Conservation (phyloP, 1,139 yeast species). For the Geotrichum carabidarum region DNA sequence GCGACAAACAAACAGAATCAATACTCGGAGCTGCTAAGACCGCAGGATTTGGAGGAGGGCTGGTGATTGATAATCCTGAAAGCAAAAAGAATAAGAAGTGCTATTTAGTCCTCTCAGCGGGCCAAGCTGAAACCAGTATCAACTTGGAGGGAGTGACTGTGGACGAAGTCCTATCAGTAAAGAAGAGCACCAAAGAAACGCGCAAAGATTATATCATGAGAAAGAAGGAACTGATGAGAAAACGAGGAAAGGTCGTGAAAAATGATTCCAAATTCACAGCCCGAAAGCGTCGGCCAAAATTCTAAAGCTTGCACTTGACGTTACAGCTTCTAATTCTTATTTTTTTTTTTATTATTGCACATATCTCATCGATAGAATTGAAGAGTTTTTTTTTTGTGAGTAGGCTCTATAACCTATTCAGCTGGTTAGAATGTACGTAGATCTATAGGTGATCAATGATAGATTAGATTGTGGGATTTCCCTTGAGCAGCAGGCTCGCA, state of each 20-base stretch:
- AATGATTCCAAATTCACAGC: slow-evolving; percentile 89
- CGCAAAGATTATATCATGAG: slow-evolving; percentile 77
- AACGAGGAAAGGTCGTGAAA: slow-evolving; percentile 86
- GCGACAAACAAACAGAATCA: slow-evolving; percentile 74
- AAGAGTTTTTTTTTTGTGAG: not conserved
- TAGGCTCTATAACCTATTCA: no score
- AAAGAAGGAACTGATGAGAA: slow-evolving; percentile 89
- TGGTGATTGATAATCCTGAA: slow-evolving; percentile 90
- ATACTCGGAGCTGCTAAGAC: slow-evolving; percentile 82
- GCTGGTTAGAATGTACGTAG: no score
- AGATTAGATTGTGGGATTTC: no score
- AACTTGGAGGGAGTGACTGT: slow-evolving; percentile 76
- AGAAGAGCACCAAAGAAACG: slow-evolving; percentile 53
- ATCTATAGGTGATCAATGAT: no score
- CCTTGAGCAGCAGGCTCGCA: no score
- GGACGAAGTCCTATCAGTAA: slow-evolving; percentile 51
- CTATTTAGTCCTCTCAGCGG: slow-evolving; percentile 86
- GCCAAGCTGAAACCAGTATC: slow-evolving; percentile 58
- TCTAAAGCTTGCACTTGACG: slow-evolving; percentile 38
- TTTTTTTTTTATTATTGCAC: not conserved
- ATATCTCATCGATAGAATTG: not conserved
- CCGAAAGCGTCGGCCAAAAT: slow-evolving; percentile 82
- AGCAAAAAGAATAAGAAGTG: slow-evolving; percentile 86
- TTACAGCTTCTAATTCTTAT: not conserved
- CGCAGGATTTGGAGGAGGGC: slow-evolving; percentile 95